These are phyloP conservation scores for Melastoma candidum DNA, from an alignment of 441 rosid genomes.

Conservation along the genomic window DNA sequence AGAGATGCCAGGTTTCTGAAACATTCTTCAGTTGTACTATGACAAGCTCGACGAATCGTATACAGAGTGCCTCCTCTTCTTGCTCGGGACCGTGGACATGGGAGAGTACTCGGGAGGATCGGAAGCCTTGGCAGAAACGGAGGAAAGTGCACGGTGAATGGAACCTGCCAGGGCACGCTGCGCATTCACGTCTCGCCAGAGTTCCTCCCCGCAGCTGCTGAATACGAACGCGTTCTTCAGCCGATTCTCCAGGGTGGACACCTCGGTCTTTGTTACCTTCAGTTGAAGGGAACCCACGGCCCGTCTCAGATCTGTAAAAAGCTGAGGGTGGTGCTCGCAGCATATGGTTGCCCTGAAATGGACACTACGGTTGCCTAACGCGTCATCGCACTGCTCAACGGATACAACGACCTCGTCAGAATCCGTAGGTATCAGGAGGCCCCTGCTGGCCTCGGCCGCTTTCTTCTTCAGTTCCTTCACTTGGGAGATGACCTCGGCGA, in stretches of 20 bases:
- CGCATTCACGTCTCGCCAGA: conserved; percentile 13
- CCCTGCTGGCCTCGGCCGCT: conserved; percentile 26
- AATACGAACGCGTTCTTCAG: conserved; percentile 32
- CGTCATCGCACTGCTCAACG: conserved; percentile 25
- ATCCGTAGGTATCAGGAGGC: conserved; percentile 34
- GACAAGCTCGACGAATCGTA: conserved; percentile 21
- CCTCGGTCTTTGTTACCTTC: conserved; percentile 26
- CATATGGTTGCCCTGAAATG: conserved; percentile 30
- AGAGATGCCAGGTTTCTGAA: conserved; percentile 1
- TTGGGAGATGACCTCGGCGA: conserved; percentile 34
- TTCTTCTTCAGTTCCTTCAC: conserved; percentile 28
- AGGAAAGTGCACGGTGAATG: conserved; percentile 25
- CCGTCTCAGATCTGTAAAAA: conserved; percentile 31
- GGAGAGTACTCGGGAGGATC: conserved; percentile 27
- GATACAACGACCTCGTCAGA: conserved; percentile 24
- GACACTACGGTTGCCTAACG: conserved; percentile 11
- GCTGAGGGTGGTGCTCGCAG: conserved; percentile 35
- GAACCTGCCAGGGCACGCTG: conserved; percentile 20
- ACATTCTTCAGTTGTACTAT: neutral
- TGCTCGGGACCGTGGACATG: conserved; percentile 22
- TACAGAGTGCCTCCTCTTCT: conserved; percentile 28
- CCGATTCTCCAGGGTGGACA: conserved; percentile 37
- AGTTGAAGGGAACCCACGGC: conserved; percentile 30
- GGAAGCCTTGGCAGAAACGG: conserved; percentile 30
- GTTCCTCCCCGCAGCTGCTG: conserved; percentile 16